Base-by-base conservation (phyloP, 768 basidiomycete genomes). In the Leccinum subgranulosum region DNA sequence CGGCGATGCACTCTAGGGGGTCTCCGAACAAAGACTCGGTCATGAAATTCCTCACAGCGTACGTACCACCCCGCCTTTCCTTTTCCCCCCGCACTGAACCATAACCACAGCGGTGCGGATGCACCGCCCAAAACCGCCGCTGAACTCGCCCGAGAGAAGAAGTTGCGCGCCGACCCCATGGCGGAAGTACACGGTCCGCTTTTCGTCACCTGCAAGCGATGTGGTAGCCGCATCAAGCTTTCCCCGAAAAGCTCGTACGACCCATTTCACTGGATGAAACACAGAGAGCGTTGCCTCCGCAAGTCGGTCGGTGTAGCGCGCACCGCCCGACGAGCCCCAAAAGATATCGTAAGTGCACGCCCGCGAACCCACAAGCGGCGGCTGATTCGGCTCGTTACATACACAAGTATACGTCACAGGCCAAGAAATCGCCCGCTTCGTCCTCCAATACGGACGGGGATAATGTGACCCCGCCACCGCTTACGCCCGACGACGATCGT, bases 181-280 rank as follows among this genome's bases (percentile, higher is more conserved):
- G 83, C 76, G 28, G 74, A 76, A 23, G 77, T 86, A 15, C 72
- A 82, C 49, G 75, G 75, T 19, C 81, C 82, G 6, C 74, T 77
- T 27, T 76, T 75, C 53, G 82, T 85, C 51, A 74, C 76, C 54
- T 88, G 86, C 73, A 75, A 73, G 59, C 77, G 77, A 53, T 89
- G 87, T 69, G 75, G 77, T 36, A 71, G 64, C 28, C 72, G 74
- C 14, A 87, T 89, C 71, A 86, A 86, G 67, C 80, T 89, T 27
- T 88, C 86, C 15, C 69, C 76, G 31, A 88, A 88, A 72, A 86
- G 84, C 69, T 76, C 76, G 21, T 89, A 79, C 62, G 87, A 89
- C 63, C 77, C 79, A 29, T 81, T 80, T 64, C 87, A 89, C 69
- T 89, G 87, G 87, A 67, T 73, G 47, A 84, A 81, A 61, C 87